Evolutionary conservation across 176 grass and related monocot species (phyloP).

Genomic region (Aegilops umbellulata): DNA sequence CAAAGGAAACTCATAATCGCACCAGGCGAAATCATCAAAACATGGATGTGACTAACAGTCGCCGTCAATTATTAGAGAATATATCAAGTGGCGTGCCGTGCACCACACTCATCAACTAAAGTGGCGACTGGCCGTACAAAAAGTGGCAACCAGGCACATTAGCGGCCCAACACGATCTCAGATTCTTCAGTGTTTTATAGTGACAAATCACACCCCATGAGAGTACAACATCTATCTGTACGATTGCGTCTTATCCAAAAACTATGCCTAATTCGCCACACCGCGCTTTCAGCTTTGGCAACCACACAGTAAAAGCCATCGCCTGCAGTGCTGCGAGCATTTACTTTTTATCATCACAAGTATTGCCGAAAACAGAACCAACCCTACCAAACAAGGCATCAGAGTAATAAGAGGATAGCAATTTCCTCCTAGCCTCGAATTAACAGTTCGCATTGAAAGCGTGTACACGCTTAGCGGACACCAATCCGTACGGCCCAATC

Average conservation of each 20-base stretch:
- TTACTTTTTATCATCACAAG: background rate
- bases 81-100: background rate
- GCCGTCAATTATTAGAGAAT: background rate
- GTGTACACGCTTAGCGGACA: background rate
- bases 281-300: background rate
- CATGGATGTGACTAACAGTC: background rate
- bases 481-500: conserved; percentile 18
- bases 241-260: background rate
- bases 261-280: background rate
- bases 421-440: background rate
- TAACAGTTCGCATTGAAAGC: background rate
- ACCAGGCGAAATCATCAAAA: background rate
- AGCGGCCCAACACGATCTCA: background rate
- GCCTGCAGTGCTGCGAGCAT: background rate
- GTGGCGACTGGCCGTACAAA: background rate
- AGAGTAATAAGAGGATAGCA: no score
- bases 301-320: background rate
- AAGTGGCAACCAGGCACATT: background rate
- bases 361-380: background rate
- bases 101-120: background rate
- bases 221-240: background rate
- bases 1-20: background rate
- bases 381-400: background rate
- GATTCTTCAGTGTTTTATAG: background rate
- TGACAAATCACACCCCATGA: background rate